Evolutionary conservation across 2,329 filamentous ascomycete genomes (phyloP).

Genomic region (Huntiella omanensis): DNA sequence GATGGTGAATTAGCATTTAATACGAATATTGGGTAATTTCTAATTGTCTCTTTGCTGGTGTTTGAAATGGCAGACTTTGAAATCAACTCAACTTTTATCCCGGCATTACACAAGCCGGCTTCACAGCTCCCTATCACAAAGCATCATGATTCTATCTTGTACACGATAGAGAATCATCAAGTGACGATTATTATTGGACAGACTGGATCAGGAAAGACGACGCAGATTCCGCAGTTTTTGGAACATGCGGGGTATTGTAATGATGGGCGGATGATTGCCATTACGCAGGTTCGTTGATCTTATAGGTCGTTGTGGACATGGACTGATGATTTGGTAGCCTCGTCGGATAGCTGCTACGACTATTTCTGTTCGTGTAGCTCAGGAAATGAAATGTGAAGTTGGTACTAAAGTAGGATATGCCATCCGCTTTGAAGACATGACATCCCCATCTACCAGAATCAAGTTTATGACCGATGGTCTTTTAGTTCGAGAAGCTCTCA

Average conservation of each 20-base stretch:
- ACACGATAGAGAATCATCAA: conserved; percentile 65
- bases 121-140: conserved; percentile 72
- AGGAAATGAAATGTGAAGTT: conserved; percentile 69
- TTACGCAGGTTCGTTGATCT: conserved; percentile 56
- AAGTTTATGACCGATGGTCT: conserved; percentile 94
- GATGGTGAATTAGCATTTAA: no score
- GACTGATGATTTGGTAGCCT: conserved; percentile 36
- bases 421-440: conserved; percentile 81
- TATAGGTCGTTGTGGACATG: background rate
- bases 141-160: conserved; percentile 61
- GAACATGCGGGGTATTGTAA: conserved; percentile 77
- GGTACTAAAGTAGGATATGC: conserved; percentile 89
- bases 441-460: conserved; percentile 66
- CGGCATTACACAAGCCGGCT: conserved; percentile 69
- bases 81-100: conserved; percentile 45
- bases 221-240: conserved; percentile 83
- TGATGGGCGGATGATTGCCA: conserved; percentile 63
- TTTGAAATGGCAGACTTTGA: conserved; percentile 26
- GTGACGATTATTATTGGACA: conserved; percentile 85
- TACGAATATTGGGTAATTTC: no score
- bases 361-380: conserved; percentile 71
- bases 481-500: conserved; percentile 74
- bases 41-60: background rate
- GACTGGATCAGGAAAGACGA: conserved; percentile 89
- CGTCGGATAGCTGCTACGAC: conserved; percentile 80